Percentiles rank a stretch among this genome's conserved stretches.
Conservation (phyloP, 2,329 filamentous ascomycete species). For the Arthrobotrys sinensis region DNA sequence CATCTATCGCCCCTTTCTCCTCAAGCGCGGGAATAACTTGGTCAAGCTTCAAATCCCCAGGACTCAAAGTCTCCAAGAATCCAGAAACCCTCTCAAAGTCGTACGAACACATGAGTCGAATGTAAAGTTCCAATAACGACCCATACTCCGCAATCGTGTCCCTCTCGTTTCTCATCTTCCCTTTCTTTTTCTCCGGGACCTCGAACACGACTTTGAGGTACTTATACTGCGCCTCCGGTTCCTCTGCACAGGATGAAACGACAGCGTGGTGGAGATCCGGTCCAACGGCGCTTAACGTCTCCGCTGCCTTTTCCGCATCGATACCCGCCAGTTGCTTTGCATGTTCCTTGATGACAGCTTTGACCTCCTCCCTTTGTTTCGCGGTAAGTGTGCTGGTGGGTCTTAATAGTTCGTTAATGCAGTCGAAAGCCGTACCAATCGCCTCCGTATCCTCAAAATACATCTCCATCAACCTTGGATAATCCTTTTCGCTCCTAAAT, state of each 20-base stretch:
- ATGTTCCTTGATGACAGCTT: slow-evolving; percentile 77
- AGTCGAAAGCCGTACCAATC: slow-evolving; percentile 81
- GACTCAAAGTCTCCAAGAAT: slow-evolving; percentile 83
- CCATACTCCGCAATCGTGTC: slow-evolving; percentile 66
- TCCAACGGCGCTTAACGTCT: slow-evolving; percentile 75
- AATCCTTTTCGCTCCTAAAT: slow-evolving; percentile 84
- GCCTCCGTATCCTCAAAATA: slow-evolving; percentile 90
- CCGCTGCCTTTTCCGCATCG: slow-evolving; percentile 77
- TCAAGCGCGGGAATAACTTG: slow-evolving; percentile 89
- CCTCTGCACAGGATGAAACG: slow-evolving; percentile 75
- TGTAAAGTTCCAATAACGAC: slow-evolving; percentile 84
- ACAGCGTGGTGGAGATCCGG: slow-evolving; percentile 78
- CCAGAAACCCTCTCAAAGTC: slow-evolving; percentile 86
- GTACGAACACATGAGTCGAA: slow-evolving; percentile 91
- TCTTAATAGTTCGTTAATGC: slow-evolving; percentile 81
- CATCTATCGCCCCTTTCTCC: slow-evolving; percentile 89
- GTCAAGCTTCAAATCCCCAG: slow-evolving; percentile 83
- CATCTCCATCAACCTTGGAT: slow-evolving; percentile 80
- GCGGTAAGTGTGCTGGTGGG: slow-evolving; percentile 75
- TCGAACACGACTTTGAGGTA: slow-evolving; percentile 85
- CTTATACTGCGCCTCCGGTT: slow-evolving; percentile 78
- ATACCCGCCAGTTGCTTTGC: slow-evolving; percentile 78
- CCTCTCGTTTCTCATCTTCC: slow-evolving; percentile 38
- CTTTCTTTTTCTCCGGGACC: slow-evolving; percentile 66
- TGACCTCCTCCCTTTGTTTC: slow-evolving; percentile 81